Conservation (phyloP, 2,329 filamentous ascomycete species). For the Neonectria faginata region DNA sequence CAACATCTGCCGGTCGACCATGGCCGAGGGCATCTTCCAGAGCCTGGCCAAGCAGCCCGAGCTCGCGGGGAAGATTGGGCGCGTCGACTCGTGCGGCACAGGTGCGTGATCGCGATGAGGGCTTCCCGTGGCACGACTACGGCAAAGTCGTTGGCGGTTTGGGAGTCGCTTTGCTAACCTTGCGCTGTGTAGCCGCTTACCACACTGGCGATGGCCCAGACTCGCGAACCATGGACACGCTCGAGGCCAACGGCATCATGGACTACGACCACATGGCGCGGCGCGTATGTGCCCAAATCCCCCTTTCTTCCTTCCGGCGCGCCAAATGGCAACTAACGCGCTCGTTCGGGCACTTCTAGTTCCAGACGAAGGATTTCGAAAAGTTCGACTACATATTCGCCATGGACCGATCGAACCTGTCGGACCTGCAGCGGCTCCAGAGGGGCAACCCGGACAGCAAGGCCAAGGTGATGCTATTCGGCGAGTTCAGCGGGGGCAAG, state of each 20-base stretch:
- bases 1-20: constrained; percentile 94
- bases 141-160: background rate
- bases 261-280: constrained; percentile 83
- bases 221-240: constrained; percentile 82
- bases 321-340: background rate
- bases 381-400: constrained; percentile 93
- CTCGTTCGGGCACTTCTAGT: constrained; percentile 49
- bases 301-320: background rate
- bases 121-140: constrained; percentile 18
- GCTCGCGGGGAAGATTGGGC: constrained; percentile 69
- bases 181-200: constrained; percentile 73
- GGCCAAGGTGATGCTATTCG: constrained; percentile 83
- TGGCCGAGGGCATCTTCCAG: constrained; percentile 95
- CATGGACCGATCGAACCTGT: constrained; percentile 89
- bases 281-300: constrained; percentile 63
- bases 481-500: constrained; percentile 76
- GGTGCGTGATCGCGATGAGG: constrained; percentile 52
- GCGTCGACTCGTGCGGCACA: constrained; percentile 91
- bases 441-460: constrained; percentile 68
- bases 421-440: constrained; percentile 73
- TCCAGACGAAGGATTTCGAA: constrained; percentile 77
- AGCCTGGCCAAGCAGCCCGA: constrained; percentile 72
- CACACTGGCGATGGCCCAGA: constrained; percentile 84
- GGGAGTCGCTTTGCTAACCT: constrained; percentile 24
- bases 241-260: constrained; percentile 78